phyloP scores from a whole-genome alignment of 176 grass and related monocot genomes.

The Thalia dealbata region DNA sequence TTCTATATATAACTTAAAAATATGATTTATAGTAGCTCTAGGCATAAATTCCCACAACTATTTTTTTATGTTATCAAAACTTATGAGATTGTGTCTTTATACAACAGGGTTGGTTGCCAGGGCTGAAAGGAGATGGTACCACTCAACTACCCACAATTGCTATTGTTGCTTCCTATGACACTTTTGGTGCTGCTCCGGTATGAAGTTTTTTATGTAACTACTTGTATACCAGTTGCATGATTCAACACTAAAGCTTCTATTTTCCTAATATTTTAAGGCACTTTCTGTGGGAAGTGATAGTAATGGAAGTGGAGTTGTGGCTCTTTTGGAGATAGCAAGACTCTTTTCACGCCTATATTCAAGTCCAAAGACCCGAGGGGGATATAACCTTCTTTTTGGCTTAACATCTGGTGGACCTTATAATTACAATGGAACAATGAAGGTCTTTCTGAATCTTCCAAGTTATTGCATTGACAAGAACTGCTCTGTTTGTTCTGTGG shows the following conservation, averaged over 20 bases:
- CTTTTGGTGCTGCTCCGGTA: constrained; percentile 95
- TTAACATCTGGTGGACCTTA: constrained; percentile 95
- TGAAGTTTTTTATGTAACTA: constrained; percentile 12
- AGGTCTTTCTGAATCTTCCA: constrained; percentile 32
- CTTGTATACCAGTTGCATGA: constrained; percentile 3
- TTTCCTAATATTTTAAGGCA: constrained; percentile 40
- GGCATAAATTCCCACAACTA: not conserved
- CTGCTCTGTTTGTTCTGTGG: not conserved
- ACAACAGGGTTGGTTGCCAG: constrained; percentile 88
- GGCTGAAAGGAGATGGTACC: constrained; percentile 66
- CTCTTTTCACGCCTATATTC: constrained; percentile 86
- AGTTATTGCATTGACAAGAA: not conserved
- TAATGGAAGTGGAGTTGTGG: constrained; percentile 90
- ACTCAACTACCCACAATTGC: constrained; percentile 96
- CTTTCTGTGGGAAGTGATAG: constrained; percentile 85
- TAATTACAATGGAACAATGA: constrained; percentile 95
- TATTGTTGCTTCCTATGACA: constrained; percentile 97
- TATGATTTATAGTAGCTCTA: not conserved
- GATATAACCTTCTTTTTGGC: constrained; percentile 95
- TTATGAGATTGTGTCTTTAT: not conserved
- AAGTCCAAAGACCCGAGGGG: constrained; percentile 84
- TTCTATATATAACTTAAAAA: too few species aligned
- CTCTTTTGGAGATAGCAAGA: constrained; percentile 86
- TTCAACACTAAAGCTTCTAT: constrained; percentile 20
- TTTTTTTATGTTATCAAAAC: not conserved